Conservation (phyloP, 2,329 filamentous ascomycete species). For the Ascochyta rabiei region DNA sequence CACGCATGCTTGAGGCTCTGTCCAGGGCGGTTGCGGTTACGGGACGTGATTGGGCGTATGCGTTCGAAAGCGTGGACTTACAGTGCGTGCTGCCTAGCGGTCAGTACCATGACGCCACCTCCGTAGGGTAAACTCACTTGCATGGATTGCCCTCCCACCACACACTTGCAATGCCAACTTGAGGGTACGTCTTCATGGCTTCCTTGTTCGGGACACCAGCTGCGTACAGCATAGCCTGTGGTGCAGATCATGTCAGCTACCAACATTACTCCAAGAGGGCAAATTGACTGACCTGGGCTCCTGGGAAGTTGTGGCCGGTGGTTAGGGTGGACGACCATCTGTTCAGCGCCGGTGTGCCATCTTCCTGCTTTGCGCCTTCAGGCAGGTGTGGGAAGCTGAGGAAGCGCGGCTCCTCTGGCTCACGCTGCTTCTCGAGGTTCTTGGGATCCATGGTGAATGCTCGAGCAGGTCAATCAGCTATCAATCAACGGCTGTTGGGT, state of each 20-base stretch:
- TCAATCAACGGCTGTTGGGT: neutral
- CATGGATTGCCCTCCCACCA: constrained; percentile 99
- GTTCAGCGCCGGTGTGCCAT: constrained; percentile 74
- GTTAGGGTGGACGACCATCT: constrained; percentile 85
- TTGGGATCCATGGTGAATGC: constrained; percentile 42
- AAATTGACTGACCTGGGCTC: constrained; percentile 70
- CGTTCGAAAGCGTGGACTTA: constrained; percentile 32
- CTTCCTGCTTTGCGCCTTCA: constrained; percentile 55
- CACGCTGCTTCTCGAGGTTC: constrained; percentile 44
- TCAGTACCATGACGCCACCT: constrained; percentile 30
- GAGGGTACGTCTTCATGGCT: constrained; percentile 87
- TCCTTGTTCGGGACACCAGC: constrained; percentile 83
- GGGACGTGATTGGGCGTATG: neutral
- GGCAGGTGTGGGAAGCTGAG: constrained; percentile 63
- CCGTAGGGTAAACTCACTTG: constrained; percentile 66
- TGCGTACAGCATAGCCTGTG: constrained; percentile 89
- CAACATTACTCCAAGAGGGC: neutral
- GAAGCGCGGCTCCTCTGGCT: constrained; percentile 54
- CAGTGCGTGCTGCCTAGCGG: constrained; percentile 55
- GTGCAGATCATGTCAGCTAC: neutral
- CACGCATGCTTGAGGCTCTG: constrained; percentile 21
- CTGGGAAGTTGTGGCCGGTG: constrained; percentile 85
- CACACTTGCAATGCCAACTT: constrained; percentile 88
- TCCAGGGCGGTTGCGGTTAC: neutral
- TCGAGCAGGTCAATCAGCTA: neutral